Percentiles rank a stretch among this genome's conserved stretches.
Conservation (phyloP, 1,284 basidiomycete genomes). For the Leccinum colubrinum region DNA sequence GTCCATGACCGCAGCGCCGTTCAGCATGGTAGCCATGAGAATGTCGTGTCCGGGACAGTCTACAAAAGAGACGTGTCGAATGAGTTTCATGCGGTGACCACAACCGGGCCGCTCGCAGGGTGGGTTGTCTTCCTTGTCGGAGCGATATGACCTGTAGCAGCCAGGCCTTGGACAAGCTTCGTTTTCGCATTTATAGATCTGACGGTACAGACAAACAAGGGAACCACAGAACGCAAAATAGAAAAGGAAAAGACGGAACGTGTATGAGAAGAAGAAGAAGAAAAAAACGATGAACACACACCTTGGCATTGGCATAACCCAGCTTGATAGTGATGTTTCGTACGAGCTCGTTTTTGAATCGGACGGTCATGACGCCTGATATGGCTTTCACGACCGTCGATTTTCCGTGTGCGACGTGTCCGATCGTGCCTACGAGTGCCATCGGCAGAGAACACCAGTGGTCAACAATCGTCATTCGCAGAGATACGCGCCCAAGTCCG, state of each 20-base stretch:
- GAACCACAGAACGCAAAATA: neutral
- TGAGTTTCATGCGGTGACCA: conserved; percentile 85
- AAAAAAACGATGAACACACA: conserved; percentile 42
- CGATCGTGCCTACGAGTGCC: conserved; percentile 74
- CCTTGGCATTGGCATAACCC: conserved; percentile 98
- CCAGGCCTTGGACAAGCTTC: conserved; percentile 84
- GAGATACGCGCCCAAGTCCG: neutral
- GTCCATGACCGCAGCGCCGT: conserved; percentile 99
- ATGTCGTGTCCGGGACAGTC: conserved; percentile 95
- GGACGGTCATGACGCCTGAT: conserved; percentile 97
- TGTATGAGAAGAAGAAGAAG: neutral
- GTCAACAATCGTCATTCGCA: neutral
- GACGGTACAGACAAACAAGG: neutral
- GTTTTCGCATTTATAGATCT: conserved; percentile 96
- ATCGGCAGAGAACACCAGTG: neutral
- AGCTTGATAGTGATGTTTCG: conserved; percentile 99
- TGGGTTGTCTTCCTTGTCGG: conserved; percentile 92
- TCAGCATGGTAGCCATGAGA: conserved; percentile 99
- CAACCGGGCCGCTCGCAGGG: conserved; percentile 94
- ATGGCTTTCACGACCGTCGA: conserved; percentile 99
- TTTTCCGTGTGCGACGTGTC: conserved; percentile 98
- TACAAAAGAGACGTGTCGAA: conserved; percentile 96
- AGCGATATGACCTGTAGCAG: conserved; percentile 74
- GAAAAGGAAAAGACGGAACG: neutral
- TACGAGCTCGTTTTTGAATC: conserved; percentile 98